These are phyloP conservation scores for Sugiyamaella floridensis DNA, from an alignment of 805 yeast genomes.

Conservation along the genomic window DNA sequence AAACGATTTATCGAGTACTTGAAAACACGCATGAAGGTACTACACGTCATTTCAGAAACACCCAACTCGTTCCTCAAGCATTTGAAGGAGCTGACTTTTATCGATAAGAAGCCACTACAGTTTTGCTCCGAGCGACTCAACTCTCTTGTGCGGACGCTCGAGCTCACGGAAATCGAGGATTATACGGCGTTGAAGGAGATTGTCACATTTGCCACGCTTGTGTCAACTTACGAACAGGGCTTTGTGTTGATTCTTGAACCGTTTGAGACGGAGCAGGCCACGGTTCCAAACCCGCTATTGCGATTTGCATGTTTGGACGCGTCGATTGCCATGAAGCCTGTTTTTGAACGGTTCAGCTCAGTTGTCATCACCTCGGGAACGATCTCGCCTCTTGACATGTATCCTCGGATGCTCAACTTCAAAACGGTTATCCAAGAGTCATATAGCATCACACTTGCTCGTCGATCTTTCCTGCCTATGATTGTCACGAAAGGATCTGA, in stretches of 20 bases:
- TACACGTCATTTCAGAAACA: slow-evolving; percentile 96
- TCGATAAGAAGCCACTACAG: slow-evolving; percentile 83
- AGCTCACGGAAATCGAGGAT: slow-evolving; percentile 82
- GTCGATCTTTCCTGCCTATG: slow-evolving; percentile 89
- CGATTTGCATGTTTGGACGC: slow-evolving; percentile 95
- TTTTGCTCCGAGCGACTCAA: slow-evolving; percentile 91
- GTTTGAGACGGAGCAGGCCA: slow-evolving; percentile 86
- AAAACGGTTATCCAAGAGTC: slow-evolving; percentile 92
- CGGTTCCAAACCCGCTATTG: slow-evolving; percentile 94
- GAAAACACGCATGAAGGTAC: slow-evolving; percentile 94
- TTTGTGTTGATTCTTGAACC: slow-evolving; percentile 91
- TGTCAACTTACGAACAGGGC: slow-evolving; percentile 91
- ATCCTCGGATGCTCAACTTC: slow-evolving; percentile 92
- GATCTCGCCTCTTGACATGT: slow-evolving; percentile 97
- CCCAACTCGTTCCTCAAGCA: slow-evolving; percentile 91
- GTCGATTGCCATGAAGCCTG: slow-evolving; percentile 94
- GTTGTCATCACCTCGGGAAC: slow-evolving; percentile 97
- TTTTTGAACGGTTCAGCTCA: slow-evolving; percentile 85
- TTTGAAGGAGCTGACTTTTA: slow-evolving; percentile 84
- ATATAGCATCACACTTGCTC: slow-evolving; percentile 89
- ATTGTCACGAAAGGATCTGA: slow-evolving; percentile 96
- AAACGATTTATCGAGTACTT: slow-evolving; percentile 89
- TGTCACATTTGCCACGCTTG: slow-evolving; percentile 93
- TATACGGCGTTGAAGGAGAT: slow-evolving; percentile 89
- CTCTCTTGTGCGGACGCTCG: slow-evolving; percentile 80